Evolutionary conservation across 768 basidiomycete species (phyloP), one percentile per base, ranked within the genome.

Genomic region (Hygrophorus pudorinus): DNA sequence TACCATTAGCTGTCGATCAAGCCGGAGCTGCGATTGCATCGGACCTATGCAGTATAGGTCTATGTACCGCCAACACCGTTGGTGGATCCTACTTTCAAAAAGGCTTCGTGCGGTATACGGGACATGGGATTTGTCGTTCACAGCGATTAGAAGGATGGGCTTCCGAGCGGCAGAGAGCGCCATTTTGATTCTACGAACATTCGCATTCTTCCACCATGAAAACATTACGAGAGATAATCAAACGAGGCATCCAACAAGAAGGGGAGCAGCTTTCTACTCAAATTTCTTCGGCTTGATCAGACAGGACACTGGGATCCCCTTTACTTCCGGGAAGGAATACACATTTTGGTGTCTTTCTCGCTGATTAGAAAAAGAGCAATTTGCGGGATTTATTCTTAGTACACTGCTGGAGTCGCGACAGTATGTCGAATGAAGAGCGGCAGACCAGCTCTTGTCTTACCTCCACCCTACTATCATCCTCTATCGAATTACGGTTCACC

Each of bases 91-190:
- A 12, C 28, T 2, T 51, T 47, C 36, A 43, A 20, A 36, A 45
- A 32, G 4, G 53, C 48, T 17, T n/a, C 34, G 37, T n/a, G 49
- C 53, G 31, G 45, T 52, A 8, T 49, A 55, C 41, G 44, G 43
- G 10, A 51, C 54, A 16, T 55, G 52, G 50, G 52, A 55, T 5
- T 12, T 55, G 14, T 55, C 55, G 45, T 45, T 51, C 14, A 6
- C 45, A 16, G 47, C 38, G 14, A 49, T 56, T 24, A 40, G 38
- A 53, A 45, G 17, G 32, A 3, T 47, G 40, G n/a, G 37, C 14
- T 4, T 3, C n/a, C 20, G 45, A 24, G 39, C 31, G 17, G 51
- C 53, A 18, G 29, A 54, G 18, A 41, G 6, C 42, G 55, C 55
- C 11, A 41, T 56, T 49, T 10, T 16, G 9, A 42, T 52, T 28